Percentiles rank a stretch among this genome's conserved stretches.
These are phyloP conservation scores for Aphanomyces stellatus DNA, from an alignment of 352 stramenopile genomes.

Conservation along the genomic window DNA sequence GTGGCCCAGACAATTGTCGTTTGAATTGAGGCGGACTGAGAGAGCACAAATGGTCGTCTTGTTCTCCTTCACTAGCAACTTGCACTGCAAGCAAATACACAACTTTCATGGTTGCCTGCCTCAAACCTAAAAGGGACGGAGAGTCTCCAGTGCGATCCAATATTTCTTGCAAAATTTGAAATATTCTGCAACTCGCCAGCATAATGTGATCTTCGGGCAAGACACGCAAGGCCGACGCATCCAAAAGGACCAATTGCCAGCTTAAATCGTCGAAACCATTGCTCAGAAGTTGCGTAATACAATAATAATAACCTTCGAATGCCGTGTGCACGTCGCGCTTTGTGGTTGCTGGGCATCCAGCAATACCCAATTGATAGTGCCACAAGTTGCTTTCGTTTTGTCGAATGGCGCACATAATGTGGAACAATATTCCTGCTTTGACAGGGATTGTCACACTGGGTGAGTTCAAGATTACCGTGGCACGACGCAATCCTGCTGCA, in stretches of 20 bases:
- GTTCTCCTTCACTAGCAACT: constrained; percentile 14
- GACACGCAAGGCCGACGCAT: constrained; percentile 3
- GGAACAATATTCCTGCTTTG: constrained; percentile 10
- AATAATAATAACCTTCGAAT: constrained; percentile 14
- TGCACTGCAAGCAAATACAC: constrained; percentile 14
- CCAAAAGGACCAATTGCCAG: constrained; percentile 14
- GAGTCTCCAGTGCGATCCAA: not conserved
- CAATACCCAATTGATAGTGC: constrained; percentile 12
- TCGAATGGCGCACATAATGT: not conserved
- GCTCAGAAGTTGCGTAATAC: not conserved
- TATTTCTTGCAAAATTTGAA: constrained; percentile 14
- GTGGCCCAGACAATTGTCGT: constrained; percentile 10
- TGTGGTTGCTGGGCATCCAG: not conserved
- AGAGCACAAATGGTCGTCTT: not conserved
- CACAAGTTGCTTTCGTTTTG: not conserved
- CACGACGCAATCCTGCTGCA: constrained; percentile 1
- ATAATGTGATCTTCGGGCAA: constrained; percentile 14
- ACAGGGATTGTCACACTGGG: not conserved
- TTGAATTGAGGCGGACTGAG: constrained; percentile 13
- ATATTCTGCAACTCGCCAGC: not conserved
- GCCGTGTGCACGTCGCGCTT: not conserved
- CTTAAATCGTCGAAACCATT: not conserved
- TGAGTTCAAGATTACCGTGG: not conserved
- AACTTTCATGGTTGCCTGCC: constrained; percentile 16
- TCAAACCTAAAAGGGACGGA: not conserved